These are phyloP conservation scores for Debaryomycetaceae sp. DNA, from an alignment of 1,139 yeast species.

Conservation along the genomic window DNA sequence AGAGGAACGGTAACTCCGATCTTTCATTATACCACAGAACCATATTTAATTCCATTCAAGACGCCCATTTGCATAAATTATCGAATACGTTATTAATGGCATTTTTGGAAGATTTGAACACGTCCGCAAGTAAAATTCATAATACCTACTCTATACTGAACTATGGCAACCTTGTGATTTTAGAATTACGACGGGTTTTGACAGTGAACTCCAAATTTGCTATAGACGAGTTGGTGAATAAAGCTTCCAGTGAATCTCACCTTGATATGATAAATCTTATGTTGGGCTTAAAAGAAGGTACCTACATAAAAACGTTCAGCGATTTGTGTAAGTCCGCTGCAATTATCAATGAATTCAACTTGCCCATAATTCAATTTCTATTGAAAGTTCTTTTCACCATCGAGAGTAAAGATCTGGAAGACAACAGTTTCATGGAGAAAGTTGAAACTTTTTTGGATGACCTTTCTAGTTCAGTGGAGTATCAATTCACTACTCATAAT, in stretches of 20 bases:
- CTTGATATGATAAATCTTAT: conserved; percentile 20
- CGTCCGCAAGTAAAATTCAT: background rate
- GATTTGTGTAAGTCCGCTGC: conserved; percentile 18
- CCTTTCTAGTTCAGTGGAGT: conserved; percentile 44
- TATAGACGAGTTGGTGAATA: conserved; percentile 20
- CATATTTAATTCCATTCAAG: background rate
- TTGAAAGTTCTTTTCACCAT: conserved; percentile 18
- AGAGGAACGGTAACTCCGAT: background rate
- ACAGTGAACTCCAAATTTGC: conserved; percentile 18
- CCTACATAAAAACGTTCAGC: conserved; percentile 9
- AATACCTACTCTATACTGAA: background rate
- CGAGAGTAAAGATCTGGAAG: conserved; percentile 12
- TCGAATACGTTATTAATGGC: background rate
- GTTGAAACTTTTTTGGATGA: conserved; percentile 29
- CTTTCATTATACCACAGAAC: background rate
- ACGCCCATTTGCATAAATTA: background rate
- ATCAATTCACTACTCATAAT: conserved; percentile 31
- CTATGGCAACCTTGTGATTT: background rate
- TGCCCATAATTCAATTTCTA: conserved; percentile 51
- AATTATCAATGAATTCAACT: conserved; percentile 47
- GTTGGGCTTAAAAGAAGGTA: conserved; percentile 6
- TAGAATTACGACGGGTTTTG: conserved; percentile 16
- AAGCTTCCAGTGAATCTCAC: conserved; percentile 17
- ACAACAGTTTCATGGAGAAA: conserved; percentile 9
- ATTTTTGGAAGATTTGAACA: background rate